Conservation (phyloP, 495 filamentous ascomycete genomes). For the Parathielavia appendiculata region DNA sequence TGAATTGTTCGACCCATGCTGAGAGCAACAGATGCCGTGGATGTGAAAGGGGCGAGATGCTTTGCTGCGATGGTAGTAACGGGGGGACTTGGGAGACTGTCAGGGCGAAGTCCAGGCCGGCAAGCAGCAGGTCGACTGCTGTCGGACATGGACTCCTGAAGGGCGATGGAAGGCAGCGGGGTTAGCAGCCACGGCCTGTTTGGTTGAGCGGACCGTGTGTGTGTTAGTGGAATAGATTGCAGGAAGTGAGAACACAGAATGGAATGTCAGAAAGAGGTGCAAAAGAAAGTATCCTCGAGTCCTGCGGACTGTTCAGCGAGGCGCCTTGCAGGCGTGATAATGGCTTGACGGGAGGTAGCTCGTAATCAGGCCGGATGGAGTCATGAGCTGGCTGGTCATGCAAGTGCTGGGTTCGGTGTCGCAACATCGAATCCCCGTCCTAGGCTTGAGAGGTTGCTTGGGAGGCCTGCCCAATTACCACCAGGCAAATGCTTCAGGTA, state of each 20-base stretch:
- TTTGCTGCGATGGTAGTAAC: not conserved
- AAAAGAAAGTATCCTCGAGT: not conserved
- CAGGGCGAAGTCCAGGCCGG: not conserved
- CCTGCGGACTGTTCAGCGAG: not conserved
- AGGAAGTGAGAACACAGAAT: not conserved
- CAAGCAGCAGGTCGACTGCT: not conserved
- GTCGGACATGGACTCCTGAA: not conserved
- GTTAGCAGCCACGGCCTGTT: too few relatives aligned
- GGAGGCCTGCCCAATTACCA: not conserved
- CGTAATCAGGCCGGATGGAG: not conserved
- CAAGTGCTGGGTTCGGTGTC: not conserved
- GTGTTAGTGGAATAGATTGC: not conserved
- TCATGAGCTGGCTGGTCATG: not conserved
- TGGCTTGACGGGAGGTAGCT: not conserved
- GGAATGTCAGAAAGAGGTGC: not conserved
- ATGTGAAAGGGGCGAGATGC: not conserved
- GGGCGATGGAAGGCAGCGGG: too few relatives aligned
- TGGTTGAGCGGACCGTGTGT: not conserved
- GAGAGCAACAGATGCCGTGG: not conserved
- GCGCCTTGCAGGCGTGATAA: not conserved
- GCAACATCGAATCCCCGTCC: not conserved
- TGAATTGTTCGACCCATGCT: slow-evolving; percentile 3
- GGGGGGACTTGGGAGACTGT: not conserved
- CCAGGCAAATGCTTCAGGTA: not conserved
- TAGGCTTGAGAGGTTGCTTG: not conserved